These are phyloP conservation scores for Iris macrosiphon DNA, from an alignment of 106 monocot species.

Conservation along the genomic window DNA sequence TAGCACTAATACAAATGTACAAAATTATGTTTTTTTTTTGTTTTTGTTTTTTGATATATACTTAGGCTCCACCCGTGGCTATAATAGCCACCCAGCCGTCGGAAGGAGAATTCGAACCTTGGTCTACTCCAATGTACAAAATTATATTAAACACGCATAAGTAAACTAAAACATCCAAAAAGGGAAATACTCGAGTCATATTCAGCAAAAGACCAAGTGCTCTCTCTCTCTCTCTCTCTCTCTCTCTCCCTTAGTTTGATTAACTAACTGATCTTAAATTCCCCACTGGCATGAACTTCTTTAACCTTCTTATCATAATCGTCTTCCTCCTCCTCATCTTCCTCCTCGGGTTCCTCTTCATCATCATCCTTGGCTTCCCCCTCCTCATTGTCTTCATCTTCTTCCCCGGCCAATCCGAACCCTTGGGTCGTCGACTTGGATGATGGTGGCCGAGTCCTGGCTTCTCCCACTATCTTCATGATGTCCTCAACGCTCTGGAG, in stretches of 20 bases:
- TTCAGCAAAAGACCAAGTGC: no score
- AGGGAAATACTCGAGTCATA: no score
- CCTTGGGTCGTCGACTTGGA: neutral
- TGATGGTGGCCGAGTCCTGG: slow-evolving; percentile 1
- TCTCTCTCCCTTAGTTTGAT: neutral
- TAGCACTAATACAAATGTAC: no score
- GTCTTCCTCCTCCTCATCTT: neutral
- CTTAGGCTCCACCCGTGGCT: no score
- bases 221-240: no score
- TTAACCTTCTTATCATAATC: neutral
- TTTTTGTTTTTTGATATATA: no score
- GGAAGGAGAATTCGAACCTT: no score
- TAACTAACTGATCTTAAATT: neutral
- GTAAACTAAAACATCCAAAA: no score
- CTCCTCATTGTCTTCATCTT: neutral
- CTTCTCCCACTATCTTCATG: slow-evolving; percentile 26
- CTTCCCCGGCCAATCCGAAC: slow-evolving; percentile 9
- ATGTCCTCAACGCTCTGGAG: slow-evolving; percentile 22
- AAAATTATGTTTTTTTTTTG: no score
- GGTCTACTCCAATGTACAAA: no score
- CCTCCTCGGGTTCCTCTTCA: neutral
- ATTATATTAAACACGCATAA: no score
- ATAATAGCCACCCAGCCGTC: no score
- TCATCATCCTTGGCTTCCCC: neutral
- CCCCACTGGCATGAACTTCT: neutral